Evolutionary conservation across 371 early-diverging fungal genomes (phyloP).

Genomic region (Blakeslea trispora): DNA sequence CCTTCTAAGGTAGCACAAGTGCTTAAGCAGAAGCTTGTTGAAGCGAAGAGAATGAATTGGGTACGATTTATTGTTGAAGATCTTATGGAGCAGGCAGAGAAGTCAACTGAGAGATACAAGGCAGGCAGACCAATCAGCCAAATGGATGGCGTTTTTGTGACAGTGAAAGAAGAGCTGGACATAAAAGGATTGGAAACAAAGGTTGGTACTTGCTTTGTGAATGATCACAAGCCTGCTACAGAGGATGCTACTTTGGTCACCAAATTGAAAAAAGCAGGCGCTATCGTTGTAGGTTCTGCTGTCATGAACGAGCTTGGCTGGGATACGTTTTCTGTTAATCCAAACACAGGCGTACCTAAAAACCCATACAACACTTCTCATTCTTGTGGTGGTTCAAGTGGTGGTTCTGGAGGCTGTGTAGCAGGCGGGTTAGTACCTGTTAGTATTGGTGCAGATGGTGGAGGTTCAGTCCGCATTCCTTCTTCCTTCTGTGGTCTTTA

Average conservation of each 20-base stretch:
- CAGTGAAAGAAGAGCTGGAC: constrained; percentile 38
- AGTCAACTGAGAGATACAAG: constrained; percentile 56
- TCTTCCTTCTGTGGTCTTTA: constrained; percentile 71
- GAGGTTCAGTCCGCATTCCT: constrained; percentile 72
- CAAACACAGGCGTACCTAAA: constrained; percentile 60
- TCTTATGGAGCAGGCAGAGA: constrained; percentile 60
- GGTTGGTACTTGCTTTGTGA: constrained; percentile 61
- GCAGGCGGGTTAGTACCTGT: constrained; percentile 67
- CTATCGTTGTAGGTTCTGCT: constrained; percentile 61
- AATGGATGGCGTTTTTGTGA: constrained; percentile 56
- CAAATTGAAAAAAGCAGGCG: constrained; percentile 56
- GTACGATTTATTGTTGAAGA: constrained; percentile 43
- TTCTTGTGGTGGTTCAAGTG: constrained; percentile 74
- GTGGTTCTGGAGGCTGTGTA: constrained; percentile 67
- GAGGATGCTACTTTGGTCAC: constrained; percentile 54
- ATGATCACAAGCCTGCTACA: constrained; percentile 46
- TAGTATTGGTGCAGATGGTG: constrained; percentile 76
- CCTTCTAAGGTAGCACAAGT: constrained; percentile 34
- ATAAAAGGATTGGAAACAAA: constrained; percentile 55
- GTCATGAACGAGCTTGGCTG: constrained; percentile 68
- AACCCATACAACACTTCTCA: constrained; percentile 64
- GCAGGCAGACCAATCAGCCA: constrained; percentile 52
- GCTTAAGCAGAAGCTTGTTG: constrained; percentile 18
- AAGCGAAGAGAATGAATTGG: constrained; percentile 31
- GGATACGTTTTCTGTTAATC: constrained; percentile 59